phyloP scores from a whole-genome alignment of 2,329 filamentous ascomycete species.

The Epichloe sibirici region DNA sequence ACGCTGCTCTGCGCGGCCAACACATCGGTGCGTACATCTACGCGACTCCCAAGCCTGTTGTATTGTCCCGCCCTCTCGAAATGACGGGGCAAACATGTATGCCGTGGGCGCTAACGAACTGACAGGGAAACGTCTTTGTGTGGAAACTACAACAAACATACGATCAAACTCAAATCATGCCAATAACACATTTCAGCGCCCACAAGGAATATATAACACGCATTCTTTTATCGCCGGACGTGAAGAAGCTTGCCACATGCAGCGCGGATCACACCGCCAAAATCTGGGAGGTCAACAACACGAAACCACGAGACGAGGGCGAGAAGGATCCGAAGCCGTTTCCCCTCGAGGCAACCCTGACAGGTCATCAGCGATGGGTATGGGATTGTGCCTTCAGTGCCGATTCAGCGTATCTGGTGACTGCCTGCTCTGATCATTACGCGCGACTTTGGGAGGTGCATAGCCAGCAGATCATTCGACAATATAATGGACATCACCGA shows the following conservation, averaged over 20 bases:
- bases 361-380: constrained; percentile 88
- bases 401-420: constrained; percentile 85
- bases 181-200: constrained; percentile 78
- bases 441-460: constrained; percentile 81
- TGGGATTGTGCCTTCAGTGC: constrained; percentile 96
- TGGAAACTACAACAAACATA: constrained; percentile 83
- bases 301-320: constrained; percentile 33
- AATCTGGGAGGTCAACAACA: constrained; percentile 82
- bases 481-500: constrained; percentile 90
- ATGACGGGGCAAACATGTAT: too few relatives aligned
- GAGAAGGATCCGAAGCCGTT: constrained; percentile 44
- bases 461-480: constrained; percentile 79
- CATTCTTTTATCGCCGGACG: constrained; percentile 81
- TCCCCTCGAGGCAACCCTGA: constrained; percentile 74
- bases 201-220: constrained; percentile 90
- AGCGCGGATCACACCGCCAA: constrained; percentile 88
- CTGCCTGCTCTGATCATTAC: constrained; percentile 87
- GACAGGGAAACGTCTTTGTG: constrained; percentile 87
- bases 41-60: too few relatives aligned
- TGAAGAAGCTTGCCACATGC: constrained; percentile 88
- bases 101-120: not conserved
- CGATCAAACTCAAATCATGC: constrained; percentile 73
- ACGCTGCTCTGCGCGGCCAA: constrained; percentile 88
- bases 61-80: not conserved
- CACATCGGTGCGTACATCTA: constrained; percentile 51